Conservation (phyloP, 2,329 filamentous ascomycete species). For the Talaromyces rugulosus region DNA sequence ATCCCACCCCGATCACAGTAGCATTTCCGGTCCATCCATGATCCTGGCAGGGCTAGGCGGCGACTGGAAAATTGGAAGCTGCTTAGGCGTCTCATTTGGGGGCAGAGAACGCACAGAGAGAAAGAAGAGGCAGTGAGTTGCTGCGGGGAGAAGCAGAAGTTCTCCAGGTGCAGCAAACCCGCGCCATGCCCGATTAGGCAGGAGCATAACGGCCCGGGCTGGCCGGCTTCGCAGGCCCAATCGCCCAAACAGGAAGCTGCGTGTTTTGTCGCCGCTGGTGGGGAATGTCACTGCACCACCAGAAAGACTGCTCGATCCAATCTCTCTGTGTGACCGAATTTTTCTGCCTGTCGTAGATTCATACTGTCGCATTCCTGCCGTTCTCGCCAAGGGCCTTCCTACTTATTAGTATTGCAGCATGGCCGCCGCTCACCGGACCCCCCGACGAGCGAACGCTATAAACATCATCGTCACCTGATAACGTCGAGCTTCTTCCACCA, state of each 20-base stretch:
- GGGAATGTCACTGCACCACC: not conserved
- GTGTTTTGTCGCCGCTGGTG: not conserved
- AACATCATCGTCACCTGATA: not conserved
- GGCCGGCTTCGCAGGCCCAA: not conserved
- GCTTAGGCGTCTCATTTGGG: not conserved
- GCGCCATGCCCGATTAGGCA: conserved; percentile 8
- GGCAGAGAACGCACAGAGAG: not conserved
- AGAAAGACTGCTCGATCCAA: not conserved
- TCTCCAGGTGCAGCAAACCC: not conserved
- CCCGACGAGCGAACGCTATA: not conserved
- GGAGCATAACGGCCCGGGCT: not conserved
- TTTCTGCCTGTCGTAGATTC: not conserved
- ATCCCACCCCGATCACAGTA: not conserved
- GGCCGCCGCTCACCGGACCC: not conserved
- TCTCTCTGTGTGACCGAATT: not conserved
- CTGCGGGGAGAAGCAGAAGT: not conserved
- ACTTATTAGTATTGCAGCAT: not conserved
- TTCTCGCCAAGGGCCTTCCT: not conserved
- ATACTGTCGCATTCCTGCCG: not conserved
- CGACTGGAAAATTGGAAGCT: not conserved
- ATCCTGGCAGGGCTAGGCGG: not conserved
- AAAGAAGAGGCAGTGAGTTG: not conserved
- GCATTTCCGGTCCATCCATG: not conserved
- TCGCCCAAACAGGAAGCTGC: conserved; percentile 6
- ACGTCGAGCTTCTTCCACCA: not conserved